These are phyloP conservation scores for Phycomyces nitens DNA, from an alignment of 192 early-diverging fungal genomes.

Conservation along the genomic window DNA sequence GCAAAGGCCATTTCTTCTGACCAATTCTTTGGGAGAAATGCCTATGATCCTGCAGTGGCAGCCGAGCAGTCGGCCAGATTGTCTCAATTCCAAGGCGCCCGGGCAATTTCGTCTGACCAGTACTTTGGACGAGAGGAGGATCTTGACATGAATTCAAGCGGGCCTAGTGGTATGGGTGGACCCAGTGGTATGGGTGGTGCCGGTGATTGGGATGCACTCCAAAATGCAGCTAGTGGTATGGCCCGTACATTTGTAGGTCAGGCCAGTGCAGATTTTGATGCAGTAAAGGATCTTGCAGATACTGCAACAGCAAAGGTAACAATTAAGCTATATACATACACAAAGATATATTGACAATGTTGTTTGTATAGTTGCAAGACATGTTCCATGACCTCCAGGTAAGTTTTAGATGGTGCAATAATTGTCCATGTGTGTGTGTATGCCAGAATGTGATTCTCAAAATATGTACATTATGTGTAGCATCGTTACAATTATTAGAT, in stretches of 20 bases:
- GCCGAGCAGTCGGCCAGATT: slow-evolving; percentile 55
- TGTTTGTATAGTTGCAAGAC: slow-evolving; percentile 18
- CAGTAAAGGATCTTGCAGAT: slow-evolving; percentile 38
- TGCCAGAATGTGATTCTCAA: no score
- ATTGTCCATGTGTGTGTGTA: no score
- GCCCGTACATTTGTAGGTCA: slow-evolving; percentile 47
- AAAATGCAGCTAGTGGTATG: slow-evolving; percentile 34
- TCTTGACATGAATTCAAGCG: background rate
- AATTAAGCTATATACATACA: no score
- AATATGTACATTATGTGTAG: no score
- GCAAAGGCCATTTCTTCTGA: slow-evolving; percentile 89
- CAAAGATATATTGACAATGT: no score
- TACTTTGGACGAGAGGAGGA: slow-evolving; percentile 71
- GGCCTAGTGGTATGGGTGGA: slow-evolving; percentile 28
- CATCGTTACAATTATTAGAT: background rate
- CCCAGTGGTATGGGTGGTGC: background rate
- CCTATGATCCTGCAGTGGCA: slow-evolving; percentile 58
- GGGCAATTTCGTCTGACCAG: slow-evolving; percentile 77
- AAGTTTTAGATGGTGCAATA: slow-evolving; percentile 7
- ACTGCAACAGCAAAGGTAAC: slow-evolving; percentile 29
- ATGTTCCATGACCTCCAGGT: slow-evolving; percentile 21
- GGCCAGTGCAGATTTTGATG: slow-evolving; percentile 40
- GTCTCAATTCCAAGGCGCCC: slow-evolving; percentile 66
- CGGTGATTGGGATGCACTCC: slow-evolving; percentile 32
- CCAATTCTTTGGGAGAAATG: slow-evolving; percentile 83